These are phyloP conservation scores for Pugionium dolabratum DNA, from an alignment of 345 rosid species.

Conservation along the genomic window DNA sequence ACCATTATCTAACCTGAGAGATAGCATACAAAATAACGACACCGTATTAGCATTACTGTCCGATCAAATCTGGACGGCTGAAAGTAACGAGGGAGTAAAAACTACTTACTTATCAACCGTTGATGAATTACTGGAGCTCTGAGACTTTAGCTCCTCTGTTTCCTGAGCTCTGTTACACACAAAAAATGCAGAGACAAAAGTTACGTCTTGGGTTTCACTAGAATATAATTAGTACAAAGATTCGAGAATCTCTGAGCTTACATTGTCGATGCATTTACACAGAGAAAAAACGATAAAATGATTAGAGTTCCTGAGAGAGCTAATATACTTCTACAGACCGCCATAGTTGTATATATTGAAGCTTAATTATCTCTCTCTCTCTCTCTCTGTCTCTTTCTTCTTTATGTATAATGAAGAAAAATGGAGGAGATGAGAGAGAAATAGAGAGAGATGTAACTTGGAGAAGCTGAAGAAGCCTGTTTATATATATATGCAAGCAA, in stretches of 20 bases:
- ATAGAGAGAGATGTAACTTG: constrained; percentile 31
- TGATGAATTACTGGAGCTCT: constrained; percentile 30
- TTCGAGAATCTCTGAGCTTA: constrained; percentile 12
- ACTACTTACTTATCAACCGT: constrained; percentile 28
- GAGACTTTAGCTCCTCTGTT: constrained; percentile 38
- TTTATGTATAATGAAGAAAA: constrained; percentile 9
- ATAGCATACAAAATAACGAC: constrained; percentile 5
- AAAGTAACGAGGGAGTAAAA: neutral
- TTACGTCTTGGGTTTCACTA: neutral
- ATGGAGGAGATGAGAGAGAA: neutral
- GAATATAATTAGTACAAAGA: neutral
- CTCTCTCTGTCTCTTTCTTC: neutral
- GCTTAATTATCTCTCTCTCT: constrained; percentile 15
- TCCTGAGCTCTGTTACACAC: constrained; percentile 29
- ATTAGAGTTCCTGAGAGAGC: constrained; percentile 43
- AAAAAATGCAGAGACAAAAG: neutral
- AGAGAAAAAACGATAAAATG: constrained; percentile 40
- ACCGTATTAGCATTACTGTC: neutral
- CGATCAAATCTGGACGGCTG: constrained; percentile 17
- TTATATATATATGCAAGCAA: constrained; percentile 34
- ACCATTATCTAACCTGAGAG: constrained; percentile 41
- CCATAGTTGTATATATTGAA: constrained; percentile 47
- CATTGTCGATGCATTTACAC: constrained; percentile 23
- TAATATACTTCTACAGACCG: constrained; percentile 45
- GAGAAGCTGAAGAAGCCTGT: constrained; percentile 19